Conservation (phyloP, 1,284 basidiomycete species). For the Ustanciosporium gigantosporum region DNA sequence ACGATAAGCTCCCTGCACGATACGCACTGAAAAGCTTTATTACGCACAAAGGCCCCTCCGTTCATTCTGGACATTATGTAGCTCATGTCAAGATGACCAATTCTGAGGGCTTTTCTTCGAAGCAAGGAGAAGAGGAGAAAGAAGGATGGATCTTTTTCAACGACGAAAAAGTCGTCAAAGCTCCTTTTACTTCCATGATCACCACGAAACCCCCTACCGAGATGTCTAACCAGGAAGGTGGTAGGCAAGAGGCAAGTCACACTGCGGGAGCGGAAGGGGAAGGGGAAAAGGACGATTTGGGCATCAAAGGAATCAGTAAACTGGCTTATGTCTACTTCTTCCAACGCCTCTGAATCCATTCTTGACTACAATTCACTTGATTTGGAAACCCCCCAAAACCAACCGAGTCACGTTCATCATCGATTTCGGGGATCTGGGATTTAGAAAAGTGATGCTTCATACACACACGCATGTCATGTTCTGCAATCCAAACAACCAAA, state of each 20-base stretch:
- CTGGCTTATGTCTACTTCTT: conserved; percentile 54
- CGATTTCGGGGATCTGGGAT: no score
- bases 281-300: conserved; percentile 35
- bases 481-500: no score
- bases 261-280: no score
- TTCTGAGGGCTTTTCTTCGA: conserved; percentile 32
- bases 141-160: conserved; percentile 49
- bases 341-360: conserved; percentile 9
- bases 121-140: neutral
- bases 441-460: no score
- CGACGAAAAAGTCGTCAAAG: conserved; percentile 42
- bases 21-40: conserved; percentile 89
- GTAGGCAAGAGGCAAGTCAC: neutral
- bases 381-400: no score
- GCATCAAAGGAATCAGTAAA: conserved; percentile 25
- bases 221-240: no score
- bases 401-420: no score
- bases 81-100: conserved; percentile 70
- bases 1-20: conserved; percentile 69
- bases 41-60: conserved; percentile 84
- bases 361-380: neutral
- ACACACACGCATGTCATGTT: no score
- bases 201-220: no score
- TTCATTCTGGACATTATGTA: conserved; percentile 83
- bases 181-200: conserved; percentile 13